Evolutionary conservation across 148 eudicot species (phyloP).

Genomic region (Cornus controversa): DNA sequence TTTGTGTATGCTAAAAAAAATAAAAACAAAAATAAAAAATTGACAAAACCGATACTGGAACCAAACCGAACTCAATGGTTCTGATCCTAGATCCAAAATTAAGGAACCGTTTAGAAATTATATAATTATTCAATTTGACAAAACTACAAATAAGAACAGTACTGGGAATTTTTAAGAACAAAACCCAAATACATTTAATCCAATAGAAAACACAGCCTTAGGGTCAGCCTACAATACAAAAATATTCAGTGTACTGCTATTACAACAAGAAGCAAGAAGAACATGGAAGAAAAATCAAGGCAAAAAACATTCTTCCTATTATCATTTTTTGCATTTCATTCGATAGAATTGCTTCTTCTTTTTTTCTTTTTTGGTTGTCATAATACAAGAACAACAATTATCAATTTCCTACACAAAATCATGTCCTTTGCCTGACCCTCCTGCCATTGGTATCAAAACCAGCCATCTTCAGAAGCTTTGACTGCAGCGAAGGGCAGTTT

Average conservation of each 20-base stretch:
- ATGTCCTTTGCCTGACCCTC: constrained; percentile 79
- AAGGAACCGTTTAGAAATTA: too few relatives aligned
- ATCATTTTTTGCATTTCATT: constrained; percentile 1
- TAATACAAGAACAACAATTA: constrained; percentile 17
- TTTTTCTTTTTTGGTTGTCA: background rate
- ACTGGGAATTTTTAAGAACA: background rate
- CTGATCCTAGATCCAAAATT: too few relatives aligned
- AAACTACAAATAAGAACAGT: too few relatives aligned
- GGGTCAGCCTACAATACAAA: background rate
- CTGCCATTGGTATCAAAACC: constrained; percentile 77
- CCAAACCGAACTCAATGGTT: too few relatives aligned
- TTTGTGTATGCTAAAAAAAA: too few relatives aligned
- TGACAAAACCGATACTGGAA: too few relatives aligned
- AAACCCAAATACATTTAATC: background rate
- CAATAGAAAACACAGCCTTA: constrained; percentile 3
- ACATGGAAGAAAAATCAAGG: background rate
- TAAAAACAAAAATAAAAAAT: too few relatives aligned
- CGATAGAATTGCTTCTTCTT: background rate
- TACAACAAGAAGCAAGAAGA: background rate
- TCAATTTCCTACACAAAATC: constrained; percentile 23
- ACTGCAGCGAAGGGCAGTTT: constrained; percentile 64
- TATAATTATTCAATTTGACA: too few relatives aligned
- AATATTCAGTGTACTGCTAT: background rate
- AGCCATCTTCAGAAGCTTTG: constrained; percentile 77
- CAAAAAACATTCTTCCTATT: background rate